Evolutionary conservation across 176 grass and related monocot genomes (phyloP).

Genomic region (Carex scoparia): DNA sequence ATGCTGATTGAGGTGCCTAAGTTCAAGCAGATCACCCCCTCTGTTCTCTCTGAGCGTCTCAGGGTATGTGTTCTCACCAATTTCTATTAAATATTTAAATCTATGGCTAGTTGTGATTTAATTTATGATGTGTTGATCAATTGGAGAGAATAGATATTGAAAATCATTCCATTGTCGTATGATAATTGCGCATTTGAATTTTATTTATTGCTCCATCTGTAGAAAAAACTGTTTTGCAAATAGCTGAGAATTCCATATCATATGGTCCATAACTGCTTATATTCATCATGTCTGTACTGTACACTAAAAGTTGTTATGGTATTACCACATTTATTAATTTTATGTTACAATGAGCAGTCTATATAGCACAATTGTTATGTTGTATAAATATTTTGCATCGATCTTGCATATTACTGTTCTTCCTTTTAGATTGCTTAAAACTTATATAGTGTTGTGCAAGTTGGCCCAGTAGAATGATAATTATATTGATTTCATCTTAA

Average conservation of each 20-base stretch:
- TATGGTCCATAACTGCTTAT: background rate
- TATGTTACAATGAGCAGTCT: background rate
- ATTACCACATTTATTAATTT: background rate
- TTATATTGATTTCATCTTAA: background rate
- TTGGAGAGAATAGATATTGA: background rate
- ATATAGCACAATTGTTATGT: background rate
- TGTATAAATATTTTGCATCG: background rate
- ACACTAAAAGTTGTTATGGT: background rate
- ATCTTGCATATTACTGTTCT: background rate
- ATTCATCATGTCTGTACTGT: background rate
- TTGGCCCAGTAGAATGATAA: background rate
- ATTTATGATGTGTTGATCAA: background rate
- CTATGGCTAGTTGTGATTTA: background rate
- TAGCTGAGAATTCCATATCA: background rate
- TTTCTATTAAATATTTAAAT: background rate
- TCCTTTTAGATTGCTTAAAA: background rate
- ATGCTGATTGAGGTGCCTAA: constrained; percentile 34
- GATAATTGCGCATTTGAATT: background rate
- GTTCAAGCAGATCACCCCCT: constrained; percentile 40
- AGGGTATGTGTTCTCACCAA: constrained; percentile 22
- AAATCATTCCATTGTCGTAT: background rate
- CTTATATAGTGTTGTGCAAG: background rate
- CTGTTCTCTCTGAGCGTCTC: constrained; percentile 32
- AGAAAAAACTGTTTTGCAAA: background rate
- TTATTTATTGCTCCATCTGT: background rate